phyloP scores from a whole-genome alignment of 345 rosid genomes.

The Reutealis trisperma region DNA sequence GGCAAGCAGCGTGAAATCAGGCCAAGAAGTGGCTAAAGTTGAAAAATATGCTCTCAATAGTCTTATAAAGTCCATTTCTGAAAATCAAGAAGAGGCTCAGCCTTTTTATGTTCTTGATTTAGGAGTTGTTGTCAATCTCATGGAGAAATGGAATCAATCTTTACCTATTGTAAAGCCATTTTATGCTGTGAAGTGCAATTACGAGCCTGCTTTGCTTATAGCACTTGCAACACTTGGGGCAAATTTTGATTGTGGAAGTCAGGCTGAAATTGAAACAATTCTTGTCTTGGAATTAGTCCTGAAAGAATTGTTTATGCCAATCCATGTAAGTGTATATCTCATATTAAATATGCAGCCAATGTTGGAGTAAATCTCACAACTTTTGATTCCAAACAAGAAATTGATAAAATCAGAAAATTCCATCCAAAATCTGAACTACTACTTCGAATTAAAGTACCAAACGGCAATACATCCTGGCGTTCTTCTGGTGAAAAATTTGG shows the following conservation, averaged over 20 bases:
- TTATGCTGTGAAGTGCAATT: conserved; percentile 42
- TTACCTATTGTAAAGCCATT: conserved; percentile 33
- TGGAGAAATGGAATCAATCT: conserved; percentile 21
- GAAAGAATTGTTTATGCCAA: conserved; percentile 32
- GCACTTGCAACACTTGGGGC: conserved; percentile 14
- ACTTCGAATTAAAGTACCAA: conserved; percentile 25
- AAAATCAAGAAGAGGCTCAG: conserved; percentile 9
- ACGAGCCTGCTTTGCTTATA: conserved; percentile 2
- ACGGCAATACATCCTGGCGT: conserved; percentile 19
- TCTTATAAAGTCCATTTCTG: conserved; percentile 1
- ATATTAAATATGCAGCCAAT: conserved; percentile 35
- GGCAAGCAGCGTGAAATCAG: neutral
- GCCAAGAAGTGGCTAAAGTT: neutral
- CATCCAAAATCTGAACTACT: conserved; percentile 33
- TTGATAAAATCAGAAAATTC: conserved; percentile 34
- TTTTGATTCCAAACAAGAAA: conserved; percentile 33
- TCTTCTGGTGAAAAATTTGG: conserved; percentile 28
- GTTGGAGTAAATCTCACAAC: conserved; percentile 38
- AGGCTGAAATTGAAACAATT: conserved; percentile 30
- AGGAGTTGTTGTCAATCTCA: conserved; percentile 12
- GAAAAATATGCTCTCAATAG: neutral
- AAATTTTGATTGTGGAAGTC: too few species aligned
- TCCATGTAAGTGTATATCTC: conserved; percentile 37
- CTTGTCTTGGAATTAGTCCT: conserved; percentile 20
- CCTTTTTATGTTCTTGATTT: conserved; percentile 16